Evolutionary conservation across 2,329 filamentous ascomycete species (phyloP).

Genomic region (Colletotrichum euphorbiae): DNA sequence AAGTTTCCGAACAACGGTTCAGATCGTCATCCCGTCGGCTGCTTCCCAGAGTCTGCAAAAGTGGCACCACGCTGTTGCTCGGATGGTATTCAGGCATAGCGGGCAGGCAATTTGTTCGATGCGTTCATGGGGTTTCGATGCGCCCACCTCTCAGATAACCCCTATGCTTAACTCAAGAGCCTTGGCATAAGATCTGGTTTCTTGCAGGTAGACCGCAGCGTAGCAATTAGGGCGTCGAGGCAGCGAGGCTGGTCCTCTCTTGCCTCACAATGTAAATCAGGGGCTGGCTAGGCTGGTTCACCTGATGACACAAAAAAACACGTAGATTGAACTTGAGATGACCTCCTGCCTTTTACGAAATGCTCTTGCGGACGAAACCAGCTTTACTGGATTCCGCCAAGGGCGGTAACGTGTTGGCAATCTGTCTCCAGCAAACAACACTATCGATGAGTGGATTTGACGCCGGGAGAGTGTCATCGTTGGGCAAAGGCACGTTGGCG

Average conservation of each 20-base stretch:
- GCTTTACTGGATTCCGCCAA: conserved; percentile 1
- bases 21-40: conserved; percentile 7
- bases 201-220: conserved; percentile 14
- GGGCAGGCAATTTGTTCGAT: background rate
- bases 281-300: conserved; percentile 12
- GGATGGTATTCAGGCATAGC: background rate
- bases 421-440: background rate
- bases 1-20: background rate
- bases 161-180: conserved; percentile 11
- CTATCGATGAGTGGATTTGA: background rate
- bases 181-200: conserved; percentile 10
- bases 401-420: background rate
- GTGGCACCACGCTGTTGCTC: background rate
- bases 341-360: background rate
- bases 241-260: background rate
- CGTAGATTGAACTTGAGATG: conserved; percentile 25
- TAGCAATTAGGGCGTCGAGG: conserved; percentile 15
- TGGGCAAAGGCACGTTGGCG: conserved; percentile 3
- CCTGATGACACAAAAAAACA: conserved; percentile 14
- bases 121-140: background rate
- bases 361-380: background rate
- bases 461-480: background rate
- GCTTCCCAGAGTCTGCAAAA: background rate
- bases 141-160: background rate
- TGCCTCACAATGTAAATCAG: conserved; percentile 34